Percentiles rank a stretch among this genome's conserved stretches.
These are phyloP conservation scores for Aspergillus sp. DNA, from an alignment of 2,329 filamentous ascomycete species.

Conservation along the genomic window DNA sequence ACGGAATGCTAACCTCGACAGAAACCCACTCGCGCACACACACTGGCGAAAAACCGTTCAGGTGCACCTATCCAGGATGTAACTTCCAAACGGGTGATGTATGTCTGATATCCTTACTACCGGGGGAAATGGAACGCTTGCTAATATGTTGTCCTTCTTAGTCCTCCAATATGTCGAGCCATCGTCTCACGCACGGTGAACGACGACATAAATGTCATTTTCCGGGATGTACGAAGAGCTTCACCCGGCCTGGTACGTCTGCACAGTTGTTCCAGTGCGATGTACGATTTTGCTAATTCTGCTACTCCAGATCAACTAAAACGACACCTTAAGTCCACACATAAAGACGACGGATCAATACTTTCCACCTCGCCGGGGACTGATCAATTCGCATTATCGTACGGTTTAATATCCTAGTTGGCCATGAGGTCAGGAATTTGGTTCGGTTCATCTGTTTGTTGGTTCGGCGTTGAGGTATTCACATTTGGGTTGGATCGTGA, in stretches of 20 bases:
- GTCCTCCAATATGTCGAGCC: constrained; percentile 41
- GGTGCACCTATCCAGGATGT: constrained; percentile 36
- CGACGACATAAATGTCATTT: constrained; percentile 35
- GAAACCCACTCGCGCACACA: constrained; percentile 38
- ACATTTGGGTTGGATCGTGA: not conserved
- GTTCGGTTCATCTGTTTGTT: not conserved
- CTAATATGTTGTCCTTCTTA: constrained; percentile 7
- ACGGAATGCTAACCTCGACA: constrained; percentile 16
- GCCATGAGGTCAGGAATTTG: too few species aligned
- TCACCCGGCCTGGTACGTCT: constrained; percentile 35
- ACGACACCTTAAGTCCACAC: constrained; percentile 32
- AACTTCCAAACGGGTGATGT: constrained; percentile 38
- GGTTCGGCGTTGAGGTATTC: not conserved
- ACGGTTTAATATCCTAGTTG: constrained; percentile 8
- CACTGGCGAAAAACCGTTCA: constrained; percentile 38
- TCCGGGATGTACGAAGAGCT: constrained; percentile 35
- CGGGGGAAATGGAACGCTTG: too few species aligned
- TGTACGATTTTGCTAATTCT: constrained; percentile 1
- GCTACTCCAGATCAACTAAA: constrained; percentile 30
- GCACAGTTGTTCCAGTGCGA: too few species aligned
- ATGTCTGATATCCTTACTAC: constrained; percentile 9
- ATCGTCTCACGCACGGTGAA: constrained; percentile 37
- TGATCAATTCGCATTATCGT: constrained; percentile 15
- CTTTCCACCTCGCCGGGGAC: constrained; percentile 16
- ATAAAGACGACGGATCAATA: constrained; percentile 20